Percentiles rank a stretch among this genome's conserved stretches.
These are phyloP conservation scores for Geopyxis carbonaria DNA, from an alignment of 495 filamentous ascomycete species.

Conservation along the genomic window DNA sequence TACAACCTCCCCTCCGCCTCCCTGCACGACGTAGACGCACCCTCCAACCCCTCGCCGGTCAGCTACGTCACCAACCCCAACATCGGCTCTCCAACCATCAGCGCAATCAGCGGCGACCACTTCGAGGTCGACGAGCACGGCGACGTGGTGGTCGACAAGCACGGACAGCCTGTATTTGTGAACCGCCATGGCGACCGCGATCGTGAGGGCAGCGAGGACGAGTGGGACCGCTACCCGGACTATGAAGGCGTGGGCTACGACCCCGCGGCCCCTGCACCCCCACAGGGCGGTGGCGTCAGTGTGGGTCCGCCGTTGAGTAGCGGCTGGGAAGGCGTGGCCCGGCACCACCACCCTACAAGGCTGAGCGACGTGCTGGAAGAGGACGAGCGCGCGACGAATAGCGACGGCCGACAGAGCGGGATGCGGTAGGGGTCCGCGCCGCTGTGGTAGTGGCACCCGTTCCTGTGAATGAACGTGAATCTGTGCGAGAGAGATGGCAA, in stretches of 20 bases:
- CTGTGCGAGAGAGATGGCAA: no score
- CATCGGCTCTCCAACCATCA: constrained; percentile 18
- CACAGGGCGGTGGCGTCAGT: constrained; percentile 25
- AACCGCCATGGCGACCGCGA: constrained; percentile 7
- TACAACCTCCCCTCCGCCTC: constrained; percentile 24
- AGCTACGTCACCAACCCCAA: constrained; percentile 19
- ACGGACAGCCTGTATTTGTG: constrained; percentile 32
- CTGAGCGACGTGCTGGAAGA: constrained; percentile 87
- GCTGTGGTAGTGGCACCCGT: no score
- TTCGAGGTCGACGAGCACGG: constrained; percentile 38
- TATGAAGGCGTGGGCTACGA: constrained; percentile 21
- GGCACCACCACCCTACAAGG: constrained; percentile 87
- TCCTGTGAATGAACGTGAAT: no score
- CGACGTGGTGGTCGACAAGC: constrained; percentile 30
- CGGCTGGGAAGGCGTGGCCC: constrained; percentile 64
- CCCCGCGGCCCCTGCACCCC: constrained; percentile 14
- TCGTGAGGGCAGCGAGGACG: no score
- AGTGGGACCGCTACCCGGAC: constrained; percentile 21
- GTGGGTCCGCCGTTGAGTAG: constrained; percentile 44
- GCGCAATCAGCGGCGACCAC: constrained; percentile 24
- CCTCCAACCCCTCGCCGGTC: constrained; percentile 7
- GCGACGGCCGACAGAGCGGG: no score
- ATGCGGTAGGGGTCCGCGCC: no score
- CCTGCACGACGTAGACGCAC: constrained; percentile 17
- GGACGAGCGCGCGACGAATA: constrained; percentile 34